These are phyloP conservation scores for Chaetoscypha palmicola DNA, from an alignment of 2,329 filamentous ascomycete genomes.

Conservation along the genomic window DNA sequence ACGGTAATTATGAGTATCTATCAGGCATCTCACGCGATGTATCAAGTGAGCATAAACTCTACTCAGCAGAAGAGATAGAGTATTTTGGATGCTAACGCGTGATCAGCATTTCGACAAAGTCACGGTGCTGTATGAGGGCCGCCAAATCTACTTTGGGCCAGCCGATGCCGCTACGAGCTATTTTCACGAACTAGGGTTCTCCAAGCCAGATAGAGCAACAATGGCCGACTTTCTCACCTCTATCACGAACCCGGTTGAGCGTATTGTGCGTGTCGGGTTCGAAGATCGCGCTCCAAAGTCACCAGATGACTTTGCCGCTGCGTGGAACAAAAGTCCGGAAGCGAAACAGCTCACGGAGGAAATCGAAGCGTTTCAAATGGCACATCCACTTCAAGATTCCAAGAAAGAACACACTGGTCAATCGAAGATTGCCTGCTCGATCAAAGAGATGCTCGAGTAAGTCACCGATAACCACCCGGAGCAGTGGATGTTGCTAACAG, in stretches of 20 bases:
- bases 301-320: conserved; percentile 44
- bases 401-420: conserved; percentile 2
- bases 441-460: neutral
- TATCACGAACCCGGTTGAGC: conserved; percentile 55
- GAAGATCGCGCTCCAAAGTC: conserved; percentile 42
- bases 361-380: conserved; percentile 44
- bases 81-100: no score
- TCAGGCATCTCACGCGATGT: conserved; percentile 56
- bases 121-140: conserved; percentile 58
- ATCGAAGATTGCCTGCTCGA: conserved; percentile 1
- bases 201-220: conserved; percentile 51
- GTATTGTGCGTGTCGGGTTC: conserved; percentile 47
- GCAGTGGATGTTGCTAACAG: neutral
- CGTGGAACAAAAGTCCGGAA: conserved; percentile 38
- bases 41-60: no score
- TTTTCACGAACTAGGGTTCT: conserved; percentile 62
- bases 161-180: conserved; percentile 53
- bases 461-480: neutral
- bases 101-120: conserved; percentile 72
- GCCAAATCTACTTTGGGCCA: conserved; percentile 65
- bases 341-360: conserved; percentile 38
- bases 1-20: conserved; percentile 63
- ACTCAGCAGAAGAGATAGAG: no score
- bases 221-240: conserved; percentile 65
- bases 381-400: conserved; percentile 13